Base-by-base conservation (phyloP, 371 early-diverging fungal species). In the Synchytrium microbalum region DNA sequence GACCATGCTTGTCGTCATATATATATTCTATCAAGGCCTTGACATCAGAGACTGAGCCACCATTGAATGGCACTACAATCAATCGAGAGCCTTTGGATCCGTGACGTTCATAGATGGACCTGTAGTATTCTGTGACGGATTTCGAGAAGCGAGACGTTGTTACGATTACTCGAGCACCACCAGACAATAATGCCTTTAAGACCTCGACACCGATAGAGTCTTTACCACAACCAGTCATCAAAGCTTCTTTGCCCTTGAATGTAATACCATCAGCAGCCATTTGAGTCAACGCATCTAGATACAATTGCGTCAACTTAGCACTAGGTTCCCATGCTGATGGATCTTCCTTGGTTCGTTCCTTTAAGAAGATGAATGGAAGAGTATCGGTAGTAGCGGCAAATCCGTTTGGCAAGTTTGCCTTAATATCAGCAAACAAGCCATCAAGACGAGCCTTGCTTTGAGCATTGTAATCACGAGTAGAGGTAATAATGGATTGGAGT, bases 41-140 rank as follows among this genome's bases (percentile, higher is more conserved):
- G 25, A 89, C 84, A 76, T 96, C 97, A 67, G 84, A 83, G 72
- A 86, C 82, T 23, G 94, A 92, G 58, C 87, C 95, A 66, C 90
- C 93, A 76, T 96, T 96, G 84, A 92, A 96, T 28, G 97, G 97
- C 46, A 95, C 91, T n/a, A 95, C 89, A 25, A 94, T 79, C 54
- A 96, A 80, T 54, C 86, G 81, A 2, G 91, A 85, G 32, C 92
- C 93, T 75, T 89, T 89, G 53, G 95, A 87, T 26, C 97, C 97
- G 69, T 86, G 84, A 28, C 78, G 75, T 69, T 91, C 88, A 79
- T 91, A 95, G 72, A 93, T 86, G 53, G 75, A 69, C 71, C 91
- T 92, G 87, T 90, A 96, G 79, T 91, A 93, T 74, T 86, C 88
- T 52, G 90, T 86, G 13, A 85, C 85, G 19, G 80, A 77, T 65